Conservation (phyloP, 176 grass and related monocot genomes). For the Carex kokanica region DNA sequence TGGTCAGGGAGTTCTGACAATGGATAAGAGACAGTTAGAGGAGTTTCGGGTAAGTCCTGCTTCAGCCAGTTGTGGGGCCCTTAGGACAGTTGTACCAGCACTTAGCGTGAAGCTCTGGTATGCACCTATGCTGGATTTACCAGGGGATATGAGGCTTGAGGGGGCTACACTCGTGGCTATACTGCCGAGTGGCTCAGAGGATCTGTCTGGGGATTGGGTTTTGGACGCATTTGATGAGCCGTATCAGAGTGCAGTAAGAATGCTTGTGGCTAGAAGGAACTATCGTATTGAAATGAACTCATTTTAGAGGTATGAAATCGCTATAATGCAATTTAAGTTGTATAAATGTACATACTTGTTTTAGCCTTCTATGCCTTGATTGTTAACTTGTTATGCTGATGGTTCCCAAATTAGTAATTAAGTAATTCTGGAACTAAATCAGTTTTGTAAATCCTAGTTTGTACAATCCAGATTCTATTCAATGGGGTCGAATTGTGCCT, state of each 20-base stretch:
- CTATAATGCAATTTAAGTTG: neutral
- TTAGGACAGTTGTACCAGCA: slow-evolving; percentile 76
- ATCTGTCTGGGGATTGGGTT: slow-evolving; percentile 46
- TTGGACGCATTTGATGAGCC: slow-evolving; percentile 82
- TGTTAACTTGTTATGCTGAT: neutral
- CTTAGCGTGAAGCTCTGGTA: slow-evolving; percentile 92
- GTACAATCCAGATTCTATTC: neutral
- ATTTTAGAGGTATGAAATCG: slow-evolving; percentile 39
- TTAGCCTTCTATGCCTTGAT: neutral
- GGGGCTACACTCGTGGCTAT: slow-evolving; percentile 88
- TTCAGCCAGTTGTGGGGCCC: slow-evolving; percentile 48
- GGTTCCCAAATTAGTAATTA: neutral
- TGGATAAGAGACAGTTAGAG: slow-evolving; percentile 63
- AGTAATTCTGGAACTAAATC: neutral
- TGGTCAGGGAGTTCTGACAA: slow-evolving; percentile 75
- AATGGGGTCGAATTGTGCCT: neutral
- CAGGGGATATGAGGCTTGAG: slow-evolving; percentile 56
- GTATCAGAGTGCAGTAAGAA: slow-evolving; percentile 50
- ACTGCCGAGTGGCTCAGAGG: slow-evolving; percentile 48
- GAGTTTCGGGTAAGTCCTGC: slow-evolving; percentile 54
- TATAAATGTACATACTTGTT: neutral
- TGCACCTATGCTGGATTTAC: slow-evolving; percentile 54
- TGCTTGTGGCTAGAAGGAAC: slow-evolving; percentile 69
- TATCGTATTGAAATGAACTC: slow-evolving; percentile 96
- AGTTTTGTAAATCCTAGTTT: neutral